Base-by-base conservation (phyloP, 495 filamentous ascomycete species). In the Collariella sp. region DNA sequence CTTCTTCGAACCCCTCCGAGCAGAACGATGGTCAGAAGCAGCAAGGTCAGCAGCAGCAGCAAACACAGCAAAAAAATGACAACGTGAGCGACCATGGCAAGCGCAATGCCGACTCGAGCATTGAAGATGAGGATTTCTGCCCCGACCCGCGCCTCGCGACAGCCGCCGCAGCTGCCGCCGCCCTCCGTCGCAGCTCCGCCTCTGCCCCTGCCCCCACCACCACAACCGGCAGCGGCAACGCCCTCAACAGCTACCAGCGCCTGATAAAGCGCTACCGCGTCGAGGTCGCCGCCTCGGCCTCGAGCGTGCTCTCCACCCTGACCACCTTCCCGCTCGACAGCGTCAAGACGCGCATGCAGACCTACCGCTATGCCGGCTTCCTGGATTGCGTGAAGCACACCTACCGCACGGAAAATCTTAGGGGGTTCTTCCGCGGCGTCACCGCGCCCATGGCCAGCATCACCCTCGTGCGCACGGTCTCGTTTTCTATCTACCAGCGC, bases 401-500 rank as follows among this genome's bases (percentile, higher is more conserved):
- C 12, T 89, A 89, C 65, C 74, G 74, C 50, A 83, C 79, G 1
- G 87, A 91, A 71, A 80, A 84, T 23, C 65, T 83, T 40, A 73
- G 80, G 60, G 87, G 86, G 7, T 91, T 91, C 72, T 91, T 86
- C 74, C 78, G 88, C 59, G 87, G 86, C 61, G 82, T 84, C 57
- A 78, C 84, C 34, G 86, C 88, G 45, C 91, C 91, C 31, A 76
- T 96, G 64, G 81, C 81, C 18, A 93, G 87, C 73, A 86, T 96
- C 46, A 95, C 91, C 9, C 77, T 88, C 45, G 90, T 95, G 50
- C 83, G 91, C 34, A 93, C 91, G 18, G 78, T 95, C 46, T 93
- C 88, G n/a, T 95, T 96, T 65, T 91, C 88, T 33, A 85, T 91
- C 50, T 96, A 96, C 72, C 88, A 89, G 67, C 78, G 77, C 35